A percentile compares a stretch with the other conserved stretches of the same genome.
Conservation (phyloP, 2,329 filamentous ascomycete species). For the Arachnomyces sp. region DNA sequence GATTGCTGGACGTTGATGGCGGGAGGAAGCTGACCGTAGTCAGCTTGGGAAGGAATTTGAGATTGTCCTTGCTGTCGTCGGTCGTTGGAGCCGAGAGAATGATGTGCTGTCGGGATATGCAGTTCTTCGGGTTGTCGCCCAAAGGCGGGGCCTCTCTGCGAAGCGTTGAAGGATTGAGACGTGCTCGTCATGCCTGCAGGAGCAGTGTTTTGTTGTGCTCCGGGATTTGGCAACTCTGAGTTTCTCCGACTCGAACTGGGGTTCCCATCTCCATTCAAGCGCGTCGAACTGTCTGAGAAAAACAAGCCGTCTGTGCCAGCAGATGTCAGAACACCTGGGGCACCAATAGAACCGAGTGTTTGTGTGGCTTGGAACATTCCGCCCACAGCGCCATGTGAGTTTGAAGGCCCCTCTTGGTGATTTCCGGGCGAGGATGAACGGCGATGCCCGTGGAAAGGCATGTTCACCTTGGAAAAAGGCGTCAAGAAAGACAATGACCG, state of each 20-base stretch:
- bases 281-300: constrained; percentile 26
- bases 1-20: constrained; percentile 54
- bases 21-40: constrained; percentile 42
- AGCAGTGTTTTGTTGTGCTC: constrained; percentile 11
- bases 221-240: constrained; percentile 1
- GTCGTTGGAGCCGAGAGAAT: constrained; percentile 29
- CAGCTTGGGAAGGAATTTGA: constrained; percentile 43
- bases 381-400: constrained; percentile 23
- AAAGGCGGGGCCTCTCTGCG: constrained; percentile 41
- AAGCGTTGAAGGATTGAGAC: constrained; percentile 41
- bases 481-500: too few relatives aligned
- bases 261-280: constrained; percentile 23
- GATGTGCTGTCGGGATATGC: constrained; percentile 41
- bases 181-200: constrained; percentile 35
- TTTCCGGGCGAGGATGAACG: constrained; percentile 10
- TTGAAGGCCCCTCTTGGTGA: constrained; percentile 17
- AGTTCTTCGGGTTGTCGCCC: constrained; percentile 48
- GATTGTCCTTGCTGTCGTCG: constrained; percentile 36
- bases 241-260: constrained; percentile 9
- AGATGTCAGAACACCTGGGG: constrained; percentile 35
- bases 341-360: constrained; percentile 40
- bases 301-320: constrained; percentile 39
- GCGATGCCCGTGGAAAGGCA: constrained; percentile 16
- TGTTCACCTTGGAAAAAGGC: constrained; percentile 6
- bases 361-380: constrained; percentile 40